Percentiles rank a stretch among this genome's conserved stretches.
Conservation (phyloP, 306 rosid genomes). For the Medicago truncatula region MtrunA17r5.0-ANR NC_053044.1:41206001-41206500, state of each 20-base stretch:
- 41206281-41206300: neutral
- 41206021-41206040: neutral
- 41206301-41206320: conserved; percentile 23
- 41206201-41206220: neutral
- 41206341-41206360: neutral
- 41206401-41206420: conserved; percentile 48
- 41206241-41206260: neutral
- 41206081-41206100: neutral
- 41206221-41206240: conserved; percentile 11
- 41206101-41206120: neutral
- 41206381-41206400: conserved; percentile 48
- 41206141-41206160: neutral
- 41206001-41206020: neutral
- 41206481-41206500: conserved; percentile 53
- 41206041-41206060: neutral
- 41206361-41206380: neutral
- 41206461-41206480: conserved; percentile 33
- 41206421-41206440: conserved; percentile 47
- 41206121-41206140: neutral
- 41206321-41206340: conserved; percentile 8
- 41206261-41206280: too few relatives aligned
- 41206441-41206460: conserved; percentile 36
- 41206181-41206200: neutral
- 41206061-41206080: too few relatives aligned
- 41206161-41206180: conserved; percentile 16